A percentile compares a stretch with the other conserved stretches of the same genome.
Conservation (phyloP, 192 early-diverging fungal species). For the Lunasporangiospora selenospora region DNA sequence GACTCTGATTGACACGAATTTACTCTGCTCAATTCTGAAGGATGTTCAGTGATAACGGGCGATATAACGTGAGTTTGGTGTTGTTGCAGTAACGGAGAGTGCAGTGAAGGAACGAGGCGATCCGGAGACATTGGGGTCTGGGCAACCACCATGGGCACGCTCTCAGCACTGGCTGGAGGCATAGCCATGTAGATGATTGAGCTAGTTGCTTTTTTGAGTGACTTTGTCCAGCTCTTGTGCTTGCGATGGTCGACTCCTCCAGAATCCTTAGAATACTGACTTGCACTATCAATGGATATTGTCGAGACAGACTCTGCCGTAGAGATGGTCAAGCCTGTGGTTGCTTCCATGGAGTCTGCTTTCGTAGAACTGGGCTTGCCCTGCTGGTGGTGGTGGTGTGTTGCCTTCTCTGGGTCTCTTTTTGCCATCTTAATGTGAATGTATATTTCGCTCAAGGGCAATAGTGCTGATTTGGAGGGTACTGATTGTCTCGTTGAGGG, state of each 20-base stretch:
- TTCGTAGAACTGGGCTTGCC: neutral
- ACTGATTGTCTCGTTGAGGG: too few relatives aligned
- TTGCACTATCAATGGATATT: constrained; percentile 4
- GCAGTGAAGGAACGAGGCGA: constrained; percentile 17
- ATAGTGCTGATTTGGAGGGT: too few relatives aligned
- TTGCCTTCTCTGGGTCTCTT: constrained; percentile 3
- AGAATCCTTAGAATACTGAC: constrained; percentile 32
- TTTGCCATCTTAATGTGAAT: constrained; percentile 6
- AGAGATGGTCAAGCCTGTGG: neutral
- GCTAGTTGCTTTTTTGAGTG: constrained; percentile 42
- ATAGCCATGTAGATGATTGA: constrained; percentile 48
- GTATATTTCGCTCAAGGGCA: too few relatives aligned
- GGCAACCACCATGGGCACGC: constrained; percentile 39
- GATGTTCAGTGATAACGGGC: too few relatives aligned
- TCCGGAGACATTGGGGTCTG: constrained; percentile 48
- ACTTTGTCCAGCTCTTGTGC: constrained; percentile 42
- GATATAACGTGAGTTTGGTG: too few relatives aligned
- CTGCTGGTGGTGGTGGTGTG: neutral
- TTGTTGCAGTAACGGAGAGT: constrained; percentile 18
- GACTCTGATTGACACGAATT: too few relatives aligned
- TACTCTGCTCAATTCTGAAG: too few relatives aligned
- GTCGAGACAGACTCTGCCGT: neutral
- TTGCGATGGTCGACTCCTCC: constrained; percentile 8
- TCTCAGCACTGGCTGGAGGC: constrained; percentile 33
- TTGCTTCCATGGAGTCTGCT: neutral